phyloP scores from a whole-genome alignment of 305 asterid species.

The Salvia sclarea region DNA sequence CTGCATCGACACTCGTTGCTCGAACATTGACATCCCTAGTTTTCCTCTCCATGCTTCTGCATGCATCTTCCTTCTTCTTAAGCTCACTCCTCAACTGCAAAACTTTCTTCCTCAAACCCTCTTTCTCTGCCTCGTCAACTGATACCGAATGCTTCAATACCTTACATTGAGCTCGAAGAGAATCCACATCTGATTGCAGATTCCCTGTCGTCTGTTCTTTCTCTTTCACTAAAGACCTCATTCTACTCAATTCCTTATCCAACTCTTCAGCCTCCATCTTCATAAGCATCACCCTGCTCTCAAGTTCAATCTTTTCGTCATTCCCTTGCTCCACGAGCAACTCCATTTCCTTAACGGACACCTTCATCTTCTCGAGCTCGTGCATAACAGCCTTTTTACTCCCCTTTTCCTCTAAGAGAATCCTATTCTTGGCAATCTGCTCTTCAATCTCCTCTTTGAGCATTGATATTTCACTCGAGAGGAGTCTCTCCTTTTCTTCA shows the following conservation, averaged over 20 bases:
- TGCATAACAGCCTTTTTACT: slow-evolving; percentile 38
- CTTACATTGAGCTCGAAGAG: slow-evolving; percentile 41
- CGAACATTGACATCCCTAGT: slow-evolving; percentile 47
- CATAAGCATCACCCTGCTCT: slow-evolving; percentile 39
- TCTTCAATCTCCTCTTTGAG: slow-evolving; percentile 51
- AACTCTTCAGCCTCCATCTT: slow-evolving; percentile 48
- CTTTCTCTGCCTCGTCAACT: slow-evolving; percentile 57
- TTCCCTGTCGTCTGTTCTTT: slow-evolving; percentile 47
- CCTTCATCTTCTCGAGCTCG: slow-evolving; percentile 46
- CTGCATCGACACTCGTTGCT: slow-evolving; percentile 38
- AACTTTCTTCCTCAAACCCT: slow-evolving; percentile 58
- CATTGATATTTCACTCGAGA: slow-evolving; percentile 46
- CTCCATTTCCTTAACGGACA: slow-evolving; percentile 48
- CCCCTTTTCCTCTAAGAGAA: slow-evolving; percentile 42
- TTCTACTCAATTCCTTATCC: slow-evolving; percentile 37
- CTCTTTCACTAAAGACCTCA: slow-evolving; percentile 49
- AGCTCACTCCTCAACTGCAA: slow-evolving; percentile 49
- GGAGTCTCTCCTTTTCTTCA: slow-evolving; percentile 48
- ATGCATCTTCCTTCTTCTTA: slow-evolving; percentile 62
- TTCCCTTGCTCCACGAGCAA: slow-evolving; percentile 44
- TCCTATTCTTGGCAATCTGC: slow-evolving; percentile 40
- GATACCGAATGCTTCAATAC: slow-evolving; percentile 39
- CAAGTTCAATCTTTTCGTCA: slow-evolving; percentile 51
- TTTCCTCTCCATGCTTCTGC: slow-evolving; percentile 56
- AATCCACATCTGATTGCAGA: slow-evolving; percentile 49